These are phyloP conservation scores for Westerdykella aurantiaca DNA, from an alignment of 2,329 filamentous ascomycete species.

Conservation along the genomic window DNA sequence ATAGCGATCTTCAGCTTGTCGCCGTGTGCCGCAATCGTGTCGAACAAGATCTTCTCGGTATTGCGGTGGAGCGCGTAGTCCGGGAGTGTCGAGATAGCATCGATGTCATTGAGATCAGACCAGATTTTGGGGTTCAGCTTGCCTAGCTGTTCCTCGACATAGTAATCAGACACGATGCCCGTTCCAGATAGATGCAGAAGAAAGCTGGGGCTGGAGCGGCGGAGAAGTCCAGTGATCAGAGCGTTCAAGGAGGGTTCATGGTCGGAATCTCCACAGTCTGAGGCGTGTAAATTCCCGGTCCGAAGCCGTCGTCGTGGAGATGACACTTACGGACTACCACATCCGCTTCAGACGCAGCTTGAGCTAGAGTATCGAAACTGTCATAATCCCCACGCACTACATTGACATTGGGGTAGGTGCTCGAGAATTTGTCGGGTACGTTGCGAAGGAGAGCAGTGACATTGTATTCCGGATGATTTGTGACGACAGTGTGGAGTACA, in stretches of 20 bases:
- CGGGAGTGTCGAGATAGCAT: slow-evolving; percentile 50
- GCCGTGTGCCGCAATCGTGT: slow-evolving; percentile 35
- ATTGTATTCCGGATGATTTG: slow-evolving; percentile 44
- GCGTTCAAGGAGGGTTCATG: slow-evolving; percentile 36
- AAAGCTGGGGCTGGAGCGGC: slow-evolving; percentile 41
- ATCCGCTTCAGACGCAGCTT: slow-evolving; percentile 45
- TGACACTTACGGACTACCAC: slow-evolving; percentile 41
- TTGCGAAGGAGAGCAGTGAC: slow-evolving; percentile 44
- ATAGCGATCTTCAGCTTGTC: slow-evolving; percentile 44
- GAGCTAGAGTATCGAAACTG: slow-evolving; percentile 39
- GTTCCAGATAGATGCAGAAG: slow-evolving; percentile 52
- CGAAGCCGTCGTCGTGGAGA: slow-evolving; percentile 17
- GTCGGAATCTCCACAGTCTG: slow-evolving; percentile 31
- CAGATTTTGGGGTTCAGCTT: slow-evolving; percentile 42
- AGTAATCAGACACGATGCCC: slow-evolving; percentile 47
- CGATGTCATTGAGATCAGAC: slow-evolving; percentile 53
- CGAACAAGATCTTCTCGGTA: slow-evolving; percentile 62
- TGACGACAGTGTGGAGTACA: slow-evolving; percentile 42
- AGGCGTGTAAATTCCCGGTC: slow-evolving; percentile 36
- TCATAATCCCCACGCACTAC: slow-evolving; percentile 48
- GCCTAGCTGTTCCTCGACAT: slow-evolving; percentile 26
- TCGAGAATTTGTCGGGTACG: slow-evolving; percentile 22
- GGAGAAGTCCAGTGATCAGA: slow-evolving; percentile 47
- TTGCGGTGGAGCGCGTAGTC: slow-evolving; percentile 56
- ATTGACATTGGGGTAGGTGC: slow-evolving; percentile 37